Percentiles rank a stretch among this genome's conserved stretches.
phyloP scores from a whole-genome alignment of 257 asterid genomes.

The Solanum appendiculatum region DNA sequence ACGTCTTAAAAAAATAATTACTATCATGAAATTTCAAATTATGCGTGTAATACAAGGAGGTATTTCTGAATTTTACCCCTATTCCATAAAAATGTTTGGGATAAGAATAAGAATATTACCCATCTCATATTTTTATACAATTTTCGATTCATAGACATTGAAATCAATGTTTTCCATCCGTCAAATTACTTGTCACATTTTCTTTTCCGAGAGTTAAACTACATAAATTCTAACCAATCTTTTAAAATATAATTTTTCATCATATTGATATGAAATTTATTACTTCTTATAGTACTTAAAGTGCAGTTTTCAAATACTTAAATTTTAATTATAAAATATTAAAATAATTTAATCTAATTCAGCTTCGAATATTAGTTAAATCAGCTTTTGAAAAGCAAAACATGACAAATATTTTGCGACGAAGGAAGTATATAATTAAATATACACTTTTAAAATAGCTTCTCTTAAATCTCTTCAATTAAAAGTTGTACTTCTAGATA shows the following conservation, averaged over 20 bases:
- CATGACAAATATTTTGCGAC: background rate
- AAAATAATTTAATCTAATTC: background rate
- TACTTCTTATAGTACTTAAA: fast-evolving
- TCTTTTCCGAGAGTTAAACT: background rate
- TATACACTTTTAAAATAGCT: background rate
- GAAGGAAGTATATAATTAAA: background rate
- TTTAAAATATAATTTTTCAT: background rate
- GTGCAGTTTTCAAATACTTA: fast-evolving
- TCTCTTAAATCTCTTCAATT: background rate
- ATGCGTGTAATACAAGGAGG: fast-evolving
- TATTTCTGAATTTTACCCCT: background rate
- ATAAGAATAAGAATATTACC: background rate
- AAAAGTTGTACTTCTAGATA: background rate
- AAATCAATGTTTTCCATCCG: background rate
- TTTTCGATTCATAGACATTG: background rate
- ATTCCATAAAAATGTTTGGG: background rate
- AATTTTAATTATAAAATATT: background rate
- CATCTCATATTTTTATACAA: background rate
- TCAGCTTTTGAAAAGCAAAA: background rate
- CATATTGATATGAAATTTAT: background rate
- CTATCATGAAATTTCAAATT: background rate
- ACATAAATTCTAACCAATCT: fast-evolving
- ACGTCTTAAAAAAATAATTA: background rate
- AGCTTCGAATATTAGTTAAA: fast-evolving
- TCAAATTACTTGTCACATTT: background rate